Percentiles rank a stretch among this genome's conserved stretches.
phyloP scores from a whole-genome alignment of 2,329 filamentous ascomycete genomes.

The Chrysoporthe puriensis region DNA sequence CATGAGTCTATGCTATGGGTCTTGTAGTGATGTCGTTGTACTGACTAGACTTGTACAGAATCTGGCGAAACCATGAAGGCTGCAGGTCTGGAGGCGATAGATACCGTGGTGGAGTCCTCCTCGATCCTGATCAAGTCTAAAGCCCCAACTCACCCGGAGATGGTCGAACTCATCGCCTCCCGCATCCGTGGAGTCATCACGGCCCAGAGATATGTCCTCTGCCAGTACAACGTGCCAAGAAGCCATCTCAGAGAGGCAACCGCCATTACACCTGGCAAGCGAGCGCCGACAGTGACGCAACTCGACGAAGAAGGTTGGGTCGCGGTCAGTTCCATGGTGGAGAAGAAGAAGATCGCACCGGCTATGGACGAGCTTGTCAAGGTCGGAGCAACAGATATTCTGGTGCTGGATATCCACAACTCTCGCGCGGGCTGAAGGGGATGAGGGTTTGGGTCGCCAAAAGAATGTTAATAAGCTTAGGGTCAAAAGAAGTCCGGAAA shows the following conservation, averaged over 20 bases:
- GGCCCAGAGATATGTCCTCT: conserved; percentile 90
- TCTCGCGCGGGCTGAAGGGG: conserved; percentile 30
- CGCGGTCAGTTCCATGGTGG: conserved; percentile 91
- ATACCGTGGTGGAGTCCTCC: conserved; percentile 86
- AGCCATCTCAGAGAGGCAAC: conserved; percentile 67
- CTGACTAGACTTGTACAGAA: conserved; percentile 57
- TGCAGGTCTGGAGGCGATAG: conserved; percentile 89
- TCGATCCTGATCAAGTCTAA: conserved; percentile 93
- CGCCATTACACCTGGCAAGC: conserved; percentile 87
- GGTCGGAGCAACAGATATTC: conserved; percentile 80
- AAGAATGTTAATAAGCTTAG: neutral
- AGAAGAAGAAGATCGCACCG: conserved; percentile 80
- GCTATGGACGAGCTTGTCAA: conserved; percentile 84
- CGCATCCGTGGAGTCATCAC: conserved; percentile 94
- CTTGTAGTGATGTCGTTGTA: neutral
- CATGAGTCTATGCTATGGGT: neutral
- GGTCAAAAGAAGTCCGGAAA: neutral
- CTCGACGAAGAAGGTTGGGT: conserved; percentile 92
- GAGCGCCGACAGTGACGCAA: conserved; percentile 87
- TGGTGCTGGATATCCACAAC: conserved; percentile 87
- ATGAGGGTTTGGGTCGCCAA: neutral
- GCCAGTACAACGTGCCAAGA: conserved; percentile 92
- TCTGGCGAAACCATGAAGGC: conserved; percentile 98
- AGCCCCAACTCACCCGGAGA: conserved; percentile 74
- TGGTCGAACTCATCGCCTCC: conserved; percentile 82